Evolutionary conservation across 1,139 yeast species (phyloP), one percentile per base, ranked within the genome.

Genomic region (Nakaseomyces kungkrabaensis): DNA sequence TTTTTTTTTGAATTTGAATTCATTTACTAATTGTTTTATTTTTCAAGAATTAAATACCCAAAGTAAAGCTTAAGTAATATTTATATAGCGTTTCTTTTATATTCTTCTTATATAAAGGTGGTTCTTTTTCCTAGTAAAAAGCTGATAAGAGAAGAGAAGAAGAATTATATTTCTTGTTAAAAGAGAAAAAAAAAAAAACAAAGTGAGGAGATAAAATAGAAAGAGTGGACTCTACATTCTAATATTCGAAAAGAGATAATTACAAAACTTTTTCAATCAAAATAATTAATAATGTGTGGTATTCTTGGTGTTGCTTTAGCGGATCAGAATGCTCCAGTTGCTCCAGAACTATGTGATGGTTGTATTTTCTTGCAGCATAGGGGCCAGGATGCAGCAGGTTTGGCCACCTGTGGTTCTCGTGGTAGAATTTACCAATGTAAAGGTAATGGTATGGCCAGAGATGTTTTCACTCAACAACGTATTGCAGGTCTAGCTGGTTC

Each of bases 301-400:
- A 84, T 92, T 56, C 73, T 90, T 61, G 98, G 96, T 54, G 76
- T 90, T 51, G 85, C 88, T 46, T 74, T 88, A 54, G 88, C 96
- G 11, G 87, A 89, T 68, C 85, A 82, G 58, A 70, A 74, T 33
- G 77, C 76, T 48, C 76, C 78, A 52, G 97, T 86, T 48, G 94
- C 96, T 24, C 81, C 95, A 8, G 97, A 90, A 65, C 74, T 92
- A 50, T 82, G 88, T 55, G 98, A 92, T 68, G 97, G 96, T 22
- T 86, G 95, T 55, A 81, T 89, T 74, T 92, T 85, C 67, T 74
- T 92, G 55, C 99, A 92, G 67, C 99, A 92, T 67, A 79, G 99
- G 65, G 99, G 99, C 45, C 99, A 92, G 70, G 99, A 92, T 68
- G 99, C 99, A 10, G 97, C 97, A n/a, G 99, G 99, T 56, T 90